Evolutionary conservation across 495 filamentous ascomycete genomes (phyloP).

Genomic region (Penicillium canescens): DNA sequence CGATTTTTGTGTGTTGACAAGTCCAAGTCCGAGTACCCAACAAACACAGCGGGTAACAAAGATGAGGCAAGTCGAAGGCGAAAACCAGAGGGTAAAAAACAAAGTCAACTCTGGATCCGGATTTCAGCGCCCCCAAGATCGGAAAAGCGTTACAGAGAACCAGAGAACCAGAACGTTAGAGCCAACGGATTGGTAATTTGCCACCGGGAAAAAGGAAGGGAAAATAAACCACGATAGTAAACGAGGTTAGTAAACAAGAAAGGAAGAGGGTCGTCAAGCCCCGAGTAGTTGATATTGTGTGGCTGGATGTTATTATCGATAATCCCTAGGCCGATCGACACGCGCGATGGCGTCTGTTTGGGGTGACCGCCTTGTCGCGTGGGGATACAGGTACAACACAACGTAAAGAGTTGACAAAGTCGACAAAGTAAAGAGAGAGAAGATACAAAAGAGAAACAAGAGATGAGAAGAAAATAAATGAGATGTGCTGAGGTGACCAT

Average conservation of each 20-base stretch:
- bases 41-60: constrained; percentile 13
- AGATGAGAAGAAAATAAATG: constrained; percentile 6
- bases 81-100: constrained; percentile 17
- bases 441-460: constrained; percentile 8
- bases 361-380: constrained; percentile 38
- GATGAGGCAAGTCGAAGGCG: constrained; percentile 26
- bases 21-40: constrained; percentile 4
- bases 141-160: constrained; percentile 35
- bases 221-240: constrained; percentile 1
- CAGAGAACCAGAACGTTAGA: constrained; percentile 31
- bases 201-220: constrained; percentile 27
- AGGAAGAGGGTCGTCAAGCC: constrained; percentile 3
- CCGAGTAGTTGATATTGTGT: constrained; percentile 12
- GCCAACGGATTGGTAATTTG: constrained; percentile 28
- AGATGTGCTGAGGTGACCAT: constrained; percentile 23
- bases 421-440: constrained; percentile 1
- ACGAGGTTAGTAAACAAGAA: constrained; percentile 1
- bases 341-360: constrained; percentile 36
- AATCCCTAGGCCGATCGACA: constrained; percentile 33
- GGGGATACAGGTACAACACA: constrained; percentile 15
- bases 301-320: constrained; percentile 38
- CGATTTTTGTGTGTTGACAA: constrained; percentile 7
- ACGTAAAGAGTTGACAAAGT: background rate
- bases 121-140: constrained; percentile 27
- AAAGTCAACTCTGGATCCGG: constrained; percentile 25